Percentiles rank a stretch among this genome's conserved stretches.
Evolutionary conservation across 2,329 filamentous ascomycete species (phyloP).

Genomic region (Boeremia lycopersici): DNA sequence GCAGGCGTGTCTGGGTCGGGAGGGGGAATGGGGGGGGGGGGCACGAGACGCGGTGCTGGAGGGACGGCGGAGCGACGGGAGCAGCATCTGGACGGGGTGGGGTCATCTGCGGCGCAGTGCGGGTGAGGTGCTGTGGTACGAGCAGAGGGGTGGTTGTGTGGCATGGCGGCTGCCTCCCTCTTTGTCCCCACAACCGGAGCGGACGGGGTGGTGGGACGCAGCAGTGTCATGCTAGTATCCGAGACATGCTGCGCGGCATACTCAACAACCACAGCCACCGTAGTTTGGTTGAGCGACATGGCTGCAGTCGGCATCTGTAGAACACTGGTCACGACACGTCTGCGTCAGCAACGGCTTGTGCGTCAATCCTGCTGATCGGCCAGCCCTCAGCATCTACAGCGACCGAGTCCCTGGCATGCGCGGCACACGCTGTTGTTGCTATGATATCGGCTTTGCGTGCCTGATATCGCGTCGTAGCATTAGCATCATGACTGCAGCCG

Average conservation of each 20-base stretch:
- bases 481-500: neutral
- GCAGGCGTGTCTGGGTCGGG: neutral
- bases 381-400: conserved; percentile 2
- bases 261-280: conserved; percentile 3
- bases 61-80: neutral
- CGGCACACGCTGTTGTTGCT: neutral
- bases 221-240: neutral
- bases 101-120: conserved; percentile 2
- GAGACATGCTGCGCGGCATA: conserved; percentile 6
- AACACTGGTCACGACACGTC: neutral
- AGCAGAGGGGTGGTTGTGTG: neutral
- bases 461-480: conserved; percentile 9
- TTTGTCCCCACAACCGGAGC: neutral
- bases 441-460: conserved; percentile 10
- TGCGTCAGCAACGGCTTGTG: neutral
- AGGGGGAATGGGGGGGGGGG: neutral
- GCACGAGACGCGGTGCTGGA: conserved; percentile 1
- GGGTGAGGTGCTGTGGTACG: neutral
- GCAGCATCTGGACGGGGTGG: neutral
- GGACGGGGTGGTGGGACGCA: neutral
- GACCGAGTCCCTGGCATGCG: conserved; percentile 12
- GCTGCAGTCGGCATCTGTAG: neutral
- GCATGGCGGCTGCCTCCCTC: neutral
- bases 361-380: conserved; percentile 5
- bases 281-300: conserved; percentile 1